Evolutionary conservation across 1,284 basidiomycete species (phyloP).

Genomic region (Melampsora americana): DNA sequence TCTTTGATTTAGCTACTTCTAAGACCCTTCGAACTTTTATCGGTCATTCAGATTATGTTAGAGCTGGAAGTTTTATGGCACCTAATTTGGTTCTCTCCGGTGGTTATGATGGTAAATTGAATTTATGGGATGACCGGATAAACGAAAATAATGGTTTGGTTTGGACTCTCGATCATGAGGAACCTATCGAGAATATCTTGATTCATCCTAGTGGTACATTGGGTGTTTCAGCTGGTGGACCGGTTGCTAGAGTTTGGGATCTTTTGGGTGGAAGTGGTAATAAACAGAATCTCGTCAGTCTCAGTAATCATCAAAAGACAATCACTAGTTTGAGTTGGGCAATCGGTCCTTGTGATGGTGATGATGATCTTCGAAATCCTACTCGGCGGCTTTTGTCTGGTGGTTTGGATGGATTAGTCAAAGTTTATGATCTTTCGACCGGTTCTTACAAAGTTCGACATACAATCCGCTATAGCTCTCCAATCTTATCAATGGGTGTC

Average conservation of each 20-base stretch:
- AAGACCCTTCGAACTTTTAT: slow-evolving; percentile 72
- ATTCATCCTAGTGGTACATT: slow-evolving; percentile 86
- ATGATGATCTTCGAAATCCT: slow-evolving; percentile 4
- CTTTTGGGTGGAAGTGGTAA: slow-evolving; percentile 71
- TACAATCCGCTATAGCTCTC: slow-evolving; percentile 96
- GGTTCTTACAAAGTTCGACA: slow-evolving; percentile 91
- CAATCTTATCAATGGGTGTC: slow-evolving; percentile 82
- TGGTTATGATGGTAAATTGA: slow-evolving; percentile 88
- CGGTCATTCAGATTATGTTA: slow-evolving; percentile 90
- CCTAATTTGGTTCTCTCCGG: slow-evolving; percentile 84
- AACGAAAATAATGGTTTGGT: slow-evolving; percentile 52
- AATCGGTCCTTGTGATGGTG: slow-evolving; percentile 5
- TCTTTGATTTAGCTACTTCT: slow-evolving; percentile 95
- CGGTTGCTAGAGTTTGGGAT: slow-evolving; percentile 93
- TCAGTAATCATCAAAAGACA: slow-evolving; percentile 98
- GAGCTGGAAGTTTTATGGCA: slow-evolving; percentile 79
- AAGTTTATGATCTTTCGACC: slow-evolving; percentile 82
- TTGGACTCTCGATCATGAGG: slow-evolving; percentile 51
- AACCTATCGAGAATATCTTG: slow-evolving; percentile 88
- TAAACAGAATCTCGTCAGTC: slow-evolving; percentile 67
- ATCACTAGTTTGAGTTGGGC: slow-evolving; percentile 81
- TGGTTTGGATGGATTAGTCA: slow-evolving; percentile 93
- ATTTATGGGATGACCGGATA: slow-evolving; percentile 76
- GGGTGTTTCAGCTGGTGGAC: slow-evolving; percentile 81
- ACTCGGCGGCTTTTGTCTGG: slow-evolving; percentile 78